These are phyloP conservation scores for Vaccinium corymbosum DNA, from an alignment of 148 eudicot species.

Conservation along the genomic window DNA sequence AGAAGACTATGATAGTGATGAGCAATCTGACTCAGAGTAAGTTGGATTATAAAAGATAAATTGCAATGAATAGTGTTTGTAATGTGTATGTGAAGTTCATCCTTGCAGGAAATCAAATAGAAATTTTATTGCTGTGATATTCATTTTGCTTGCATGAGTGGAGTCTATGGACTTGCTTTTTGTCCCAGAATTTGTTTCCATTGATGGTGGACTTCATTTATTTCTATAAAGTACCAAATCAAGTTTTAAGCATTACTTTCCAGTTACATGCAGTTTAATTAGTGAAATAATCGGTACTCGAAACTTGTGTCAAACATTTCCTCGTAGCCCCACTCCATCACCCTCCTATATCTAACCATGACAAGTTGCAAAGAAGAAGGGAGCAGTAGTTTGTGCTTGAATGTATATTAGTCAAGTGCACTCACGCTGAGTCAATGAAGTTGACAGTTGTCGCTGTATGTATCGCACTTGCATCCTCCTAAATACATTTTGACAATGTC, in stretches of 20 bases:
- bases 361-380: not conserved
- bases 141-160: not conserved
- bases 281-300: not conserved
- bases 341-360: not conserved
- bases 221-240: not conserved
- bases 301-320: not conserved
- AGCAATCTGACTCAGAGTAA: slow-evolving; percentile 83
- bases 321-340: not conserved
- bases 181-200: not conserved
- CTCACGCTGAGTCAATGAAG: not conserved
- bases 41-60: slow-evolving; percentile 22
- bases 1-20: slow-evolving; percentile 64
- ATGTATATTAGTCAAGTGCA: not conserved
- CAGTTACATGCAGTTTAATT: not conserved
- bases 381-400: not conserved
- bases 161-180: not conserved
- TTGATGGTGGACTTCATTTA: not conserved
- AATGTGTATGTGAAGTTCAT: not conserved
- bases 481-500: not conserved
- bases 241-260: not conserved
- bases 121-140: not conserved
- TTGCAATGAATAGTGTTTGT: not conserved
- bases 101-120: not conserved
- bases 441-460: not conserved
- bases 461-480: not conserved